Base-by-base conservation (phyloP, 768 basidiomycete species). In the Boletellus emodensis region DNA sequence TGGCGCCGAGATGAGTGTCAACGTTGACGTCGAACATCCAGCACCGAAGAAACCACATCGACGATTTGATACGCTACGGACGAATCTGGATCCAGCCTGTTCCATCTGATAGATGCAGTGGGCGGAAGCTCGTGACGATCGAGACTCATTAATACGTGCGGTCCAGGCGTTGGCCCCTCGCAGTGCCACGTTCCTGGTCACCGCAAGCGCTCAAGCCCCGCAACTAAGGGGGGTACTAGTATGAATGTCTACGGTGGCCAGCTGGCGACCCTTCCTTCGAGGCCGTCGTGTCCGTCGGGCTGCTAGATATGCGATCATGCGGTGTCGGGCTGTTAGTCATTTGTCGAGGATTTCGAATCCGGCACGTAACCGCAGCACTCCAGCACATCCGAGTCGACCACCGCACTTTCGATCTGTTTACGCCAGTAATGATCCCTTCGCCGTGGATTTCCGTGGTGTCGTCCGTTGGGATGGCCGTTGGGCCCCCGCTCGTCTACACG, bases 391-490 rank as follows among this genome's bases (percentile, higher is more conserved):
- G 37, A 50, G 33, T 34, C 15, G 32, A 17, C 42, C 17, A 11
- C 33, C 12, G 9, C 24, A 42, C 28, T 28, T 41, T 59, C 28
- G 30, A 46, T 40, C 32, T 26, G 13, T 30, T 51, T 15, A 20
- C 36, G 20, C 17, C 26, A 49, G 33, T 44, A 32, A 75, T 77
- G 70, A 57, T 72, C 45, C 68, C 77, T 37, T 64, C 75, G 58
- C 64, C 76, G 59, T 91, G 88, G 89, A 50, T 90, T n/a, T 80
- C 85, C 14, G 80, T 75, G 11, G 55, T 74, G 8, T 84, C 87
- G 11, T 87, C 88, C 12, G 62, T 87, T 39, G 87, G 87, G 34
- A 92, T 92, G 90, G 90, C 89, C 22, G 71, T 91, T 17, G 90
- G 85, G 7, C 88, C 90, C 20, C 87, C 90, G 14, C 73, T 93